Conservation (phyloP, 768 basidiomycete genomes). For the Collybiopsis confluens region DNA sequence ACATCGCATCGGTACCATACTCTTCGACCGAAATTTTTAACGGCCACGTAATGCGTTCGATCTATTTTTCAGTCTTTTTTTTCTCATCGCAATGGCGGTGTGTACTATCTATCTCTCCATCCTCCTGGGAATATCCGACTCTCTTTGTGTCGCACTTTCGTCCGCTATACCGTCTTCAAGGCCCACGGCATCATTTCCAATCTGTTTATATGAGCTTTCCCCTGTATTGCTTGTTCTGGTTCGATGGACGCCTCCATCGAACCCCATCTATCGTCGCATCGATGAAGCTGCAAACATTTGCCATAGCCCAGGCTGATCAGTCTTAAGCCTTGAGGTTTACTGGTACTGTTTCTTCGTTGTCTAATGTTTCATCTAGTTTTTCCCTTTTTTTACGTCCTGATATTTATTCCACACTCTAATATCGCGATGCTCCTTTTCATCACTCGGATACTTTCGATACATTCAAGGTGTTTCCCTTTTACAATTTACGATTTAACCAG, state of each 20-base stretch:
- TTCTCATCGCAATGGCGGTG: constrained; percentile 14
- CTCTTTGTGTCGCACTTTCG: constrained; percentile 20
- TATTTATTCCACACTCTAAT: constrained; percentile 9
- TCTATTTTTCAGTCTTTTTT: constrained; percentile 21
- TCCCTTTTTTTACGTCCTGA: background rate
- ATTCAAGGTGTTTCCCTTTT: background rate
- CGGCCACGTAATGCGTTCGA: constrained; percentile 14
- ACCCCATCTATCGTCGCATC: background rate
- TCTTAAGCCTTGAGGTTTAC: background rate
- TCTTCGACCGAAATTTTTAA: constrained; percentile 10
- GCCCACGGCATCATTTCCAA: background rate
- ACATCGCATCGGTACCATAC: constrained; percentile 19
- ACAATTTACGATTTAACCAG: constrained; percentile 13
- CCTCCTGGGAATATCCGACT: constrained; percentile 30
- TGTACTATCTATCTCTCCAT: constrained; percentile 24
- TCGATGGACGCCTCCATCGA: background rate
- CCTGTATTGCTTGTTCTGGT: background rate
- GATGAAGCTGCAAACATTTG: background rate
- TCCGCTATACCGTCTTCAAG: constrained; percentile 10
- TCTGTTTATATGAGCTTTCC: background rate
- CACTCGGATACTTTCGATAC: constrained; percentile 2
- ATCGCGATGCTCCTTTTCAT: background rate
- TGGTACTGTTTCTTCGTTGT: background rate
- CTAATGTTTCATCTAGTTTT: background rate
- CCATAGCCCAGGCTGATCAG: background rate